phyloP scores from a whole-genome alignment of 495 filamentous ascomycete species.

The Xylaria longipes region DNA sequence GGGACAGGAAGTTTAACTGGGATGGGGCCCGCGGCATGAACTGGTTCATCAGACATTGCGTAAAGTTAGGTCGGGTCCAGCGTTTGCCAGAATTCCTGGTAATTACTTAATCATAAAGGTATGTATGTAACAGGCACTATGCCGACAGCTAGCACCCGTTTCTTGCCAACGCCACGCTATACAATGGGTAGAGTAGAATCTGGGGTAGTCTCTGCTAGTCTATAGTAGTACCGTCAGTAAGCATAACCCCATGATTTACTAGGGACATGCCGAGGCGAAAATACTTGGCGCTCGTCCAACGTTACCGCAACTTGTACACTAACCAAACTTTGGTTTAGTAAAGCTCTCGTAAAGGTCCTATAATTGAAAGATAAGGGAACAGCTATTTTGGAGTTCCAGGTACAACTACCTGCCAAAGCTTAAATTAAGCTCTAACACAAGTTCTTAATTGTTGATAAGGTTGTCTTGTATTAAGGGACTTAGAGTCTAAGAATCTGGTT shows the following conservation, averaged over 20 bases:
- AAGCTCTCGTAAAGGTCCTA: neutral
- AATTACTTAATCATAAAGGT: neutral
- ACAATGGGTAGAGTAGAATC: neutral
- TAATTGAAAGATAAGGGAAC: neutral
- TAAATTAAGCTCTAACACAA: neutral
- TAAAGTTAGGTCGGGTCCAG: neutral
- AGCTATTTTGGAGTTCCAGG: neutral
- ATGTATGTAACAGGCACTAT: neutral
- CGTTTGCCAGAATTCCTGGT: neutral
- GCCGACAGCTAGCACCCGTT: neutral
- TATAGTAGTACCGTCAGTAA: neutral
- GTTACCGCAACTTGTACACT: neutral
- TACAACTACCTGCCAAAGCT: neutral
- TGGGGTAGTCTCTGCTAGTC: neutral
- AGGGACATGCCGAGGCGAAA: neutral
- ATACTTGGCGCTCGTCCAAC: neutral
- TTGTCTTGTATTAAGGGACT: neutral
- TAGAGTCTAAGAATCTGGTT: neutral
- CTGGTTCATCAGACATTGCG: constrained; percentile 27
- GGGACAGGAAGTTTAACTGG: constrained; percentile 38
- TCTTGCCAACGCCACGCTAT: neutral
- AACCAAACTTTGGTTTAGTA: neutral
- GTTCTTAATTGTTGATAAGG: neutral
- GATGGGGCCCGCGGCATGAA: constrained; percentile 34
- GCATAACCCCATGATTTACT: neutral